Base-by-base conservation (phyloP, 805 yeast genomes). In the Candida pseudoglaebosa region DNA sequence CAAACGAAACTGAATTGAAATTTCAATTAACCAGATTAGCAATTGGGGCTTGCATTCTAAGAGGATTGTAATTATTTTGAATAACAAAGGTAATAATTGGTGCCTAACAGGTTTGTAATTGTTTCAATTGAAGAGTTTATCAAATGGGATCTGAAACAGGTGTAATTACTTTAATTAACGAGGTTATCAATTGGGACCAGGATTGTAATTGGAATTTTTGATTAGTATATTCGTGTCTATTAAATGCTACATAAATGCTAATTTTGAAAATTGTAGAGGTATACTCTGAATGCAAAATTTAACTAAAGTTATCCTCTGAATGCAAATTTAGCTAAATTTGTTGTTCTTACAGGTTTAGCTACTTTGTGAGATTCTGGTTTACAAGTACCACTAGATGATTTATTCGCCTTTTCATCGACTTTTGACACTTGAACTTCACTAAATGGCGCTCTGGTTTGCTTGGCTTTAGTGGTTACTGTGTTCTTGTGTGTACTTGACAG, bases 1-100 rank as follows among this genome's bases (percentile, higher is more conserved):
- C 20, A 3, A 49, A 45, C n/a, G 38, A 30, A 12, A 28, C 32
- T n/a, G 37, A 48, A 5, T 22, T 40, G 18, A 65, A 61, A 37
- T 43, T 37, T 4, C 38, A 47, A 5, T 43, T 73, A 4, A 67
- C 77, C 3, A 59, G 71, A 37, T 61, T 70, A 29, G 63, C 70
- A 5, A 70, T 76, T 4, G 70, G 71, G 37, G 66, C 75, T 3
- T 73, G 77, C 42, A 66, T 71, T 36, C 47, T 75, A 39, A 61
- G 82, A 52, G 82, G 81, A 4, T 49, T 44, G 24, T 62, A 50
- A 36, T n/a, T n/a, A 13, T 13, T 8, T 22, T 22, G 24, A 22
- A 8, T 8, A 10, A 22, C 10, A 7, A n/a, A 8, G 20, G 5
- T 33, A 15, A 7, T 10, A 7, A 22, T 7, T 10, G 10, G 10